Percentiles rank a stretch among this genome's conserved stretches.
Evolutionary conservation across 768 basidiomycete genomes (phyloP).

Genomic region (Panaeolus cyanescens): DNA sequence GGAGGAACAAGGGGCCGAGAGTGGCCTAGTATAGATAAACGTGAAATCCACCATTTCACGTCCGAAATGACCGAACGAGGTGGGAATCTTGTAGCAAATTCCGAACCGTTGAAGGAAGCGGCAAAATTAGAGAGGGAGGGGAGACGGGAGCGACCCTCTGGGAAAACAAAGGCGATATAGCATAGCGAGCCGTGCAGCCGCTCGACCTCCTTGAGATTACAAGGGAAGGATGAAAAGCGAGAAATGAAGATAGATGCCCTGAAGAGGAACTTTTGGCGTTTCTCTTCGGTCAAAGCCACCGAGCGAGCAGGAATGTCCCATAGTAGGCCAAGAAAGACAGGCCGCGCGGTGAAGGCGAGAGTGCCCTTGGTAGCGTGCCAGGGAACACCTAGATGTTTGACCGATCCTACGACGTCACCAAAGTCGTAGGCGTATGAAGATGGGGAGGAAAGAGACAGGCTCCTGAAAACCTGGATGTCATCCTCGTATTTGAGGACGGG

Average conservation of each 20-base stretch:
- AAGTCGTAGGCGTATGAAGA: constrained; percentile 20
- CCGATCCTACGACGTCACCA: constrained; percentile 5
- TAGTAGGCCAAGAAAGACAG: constrained; percentile 32
- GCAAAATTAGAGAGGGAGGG: constrained; percentile 27
- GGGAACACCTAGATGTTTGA: constrained; percentile 23
- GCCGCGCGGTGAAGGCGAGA: constrained; percentile 15
- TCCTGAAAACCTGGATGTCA: neutral
- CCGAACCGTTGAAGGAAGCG: constrained; percentile 14
- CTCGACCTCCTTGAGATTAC: constrained; percentile 19
- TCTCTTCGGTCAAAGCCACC: constrained; percentile 31
- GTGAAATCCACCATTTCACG: constrained; percentile 31
- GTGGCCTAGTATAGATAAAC: neutral
- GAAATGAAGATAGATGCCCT: constrained; percentile 15
- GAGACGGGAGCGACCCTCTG: constrained; percentile 17
- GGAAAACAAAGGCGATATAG: constrained; percentile 26
- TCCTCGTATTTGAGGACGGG: constrained; percentile 9
- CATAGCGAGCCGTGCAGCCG: constrained; percentile 18
- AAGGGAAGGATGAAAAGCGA: constrained; percentile 1
- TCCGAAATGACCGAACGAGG: constrained; percentile 18
- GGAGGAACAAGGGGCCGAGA: constrained; percentile 12
- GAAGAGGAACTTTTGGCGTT: constrained; percentile 26
- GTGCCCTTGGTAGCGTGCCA: constrained; percentile 30
- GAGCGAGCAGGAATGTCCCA: constrained; percentile 28
- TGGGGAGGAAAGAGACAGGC: neutral
- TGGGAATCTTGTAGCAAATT: constrained; percentile 13